Evolutionary conservation across 2,329 filamentous ascomycete species (phyloP).

Genomic region (Colletotrichum sp.): DNA sequence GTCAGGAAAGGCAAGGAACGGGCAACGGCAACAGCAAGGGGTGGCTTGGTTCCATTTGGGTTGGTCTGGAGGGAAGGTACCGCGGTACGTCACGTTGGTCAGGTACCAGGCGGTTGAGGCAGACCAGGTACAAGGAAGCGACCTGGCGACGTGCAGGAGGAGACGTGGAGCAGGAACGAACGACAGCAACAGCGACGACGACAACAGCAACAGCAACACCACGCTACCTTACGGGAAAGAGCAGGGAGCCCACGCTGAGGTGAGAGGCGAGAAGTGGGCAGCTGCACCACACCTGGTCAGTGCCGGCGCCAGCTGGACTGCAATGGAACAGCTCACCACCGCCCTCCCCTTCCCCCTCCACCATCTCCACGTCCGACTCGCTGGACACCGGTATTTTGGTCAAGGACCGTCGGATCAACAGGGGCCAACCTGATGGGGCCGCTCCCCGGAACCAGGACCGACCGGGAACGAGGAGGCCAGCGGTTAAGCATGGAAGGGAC

Average conservation of each 20-base stretch:
- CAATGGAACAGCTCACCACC: neutral
- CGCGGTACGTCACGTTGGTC: neutral
- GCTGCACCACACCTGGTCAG: neutral
- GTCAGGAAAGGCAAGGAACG: constrained; percentile 7
- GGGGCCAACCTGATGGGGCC: neutral
- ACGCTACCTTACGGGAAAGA: neutral
- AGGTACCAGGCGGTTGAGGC: neutral
- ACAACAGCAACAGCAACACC: neutral
- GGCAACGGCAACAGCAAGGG: neutral
- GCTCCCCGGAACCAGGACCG: constrained; percentile 8
- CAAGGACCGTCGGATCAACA: neutral
- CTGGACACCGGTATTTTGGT: neutral
- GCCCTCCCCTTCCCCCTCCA: neutral
- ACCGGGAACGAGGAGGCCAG: neutral
- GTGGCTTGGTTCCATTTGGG: neutral
- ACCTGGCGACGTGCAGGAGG: neutral
- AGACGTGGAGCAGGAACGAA: constrained; percentile 4
- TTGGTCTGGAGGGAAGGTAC: neutral
- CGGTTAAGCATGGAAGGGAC: neutral
- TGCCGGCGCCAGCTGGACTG: neutral
- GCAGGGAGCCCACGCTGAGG: neutral
- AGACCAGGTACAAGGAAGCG: neutral
- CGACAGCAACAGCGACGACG: neutral
- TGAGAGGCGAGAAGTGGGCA: neutral
- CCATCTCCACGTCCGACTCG: neutral